Evolutionary conservation across 148 eudicot genomes (phyloP).

Genomic region (Rhododendron williamsianum): DNA sequence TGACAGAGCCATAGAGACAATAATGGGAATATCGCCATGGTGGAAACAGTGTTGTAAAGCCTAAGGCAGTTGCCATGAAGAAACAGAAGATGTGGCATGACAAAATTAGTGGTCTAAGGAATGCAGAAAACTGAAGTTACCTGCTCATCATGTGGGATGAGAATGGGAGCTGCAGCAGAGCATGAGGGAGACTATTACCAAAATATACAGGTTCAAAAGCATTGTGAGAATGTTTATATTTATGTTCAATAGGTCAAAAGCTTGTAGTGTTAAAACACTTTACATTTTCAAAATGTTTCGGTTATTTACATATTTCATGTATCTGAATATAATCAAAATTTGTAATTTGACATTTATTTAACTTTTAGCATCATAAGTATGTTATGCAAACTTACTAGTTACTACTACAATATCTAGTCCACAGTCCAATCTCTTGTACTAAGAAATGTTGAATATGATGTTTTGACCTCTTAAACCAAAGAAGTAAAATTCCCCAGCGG

Average conservation of each 20-base stretch:
- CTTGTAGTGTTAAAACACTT: not conserved
- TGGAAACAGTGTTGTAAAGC: too few species aligned
- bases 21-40: not conserved
- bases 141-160: not conserved
- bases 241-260: not conserved
- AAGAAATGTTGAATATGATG: not conserved
- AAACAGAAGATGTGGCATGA: too few species aligned
- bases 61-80: too few species aligned
- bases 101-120: too few species aligned
- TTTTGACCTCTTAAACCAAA: not conserved
- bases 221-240: not conserved
- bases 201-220: not conserved
- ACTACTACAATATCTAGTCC: not conserved
- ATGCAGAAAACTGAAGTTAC: too few species aligned
- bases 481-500: not conserved
- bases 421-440: not conserved
- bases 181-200: not conserved
- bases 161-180: not conserved
- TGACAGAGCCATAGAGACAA: not conserved
- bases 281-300: not conserved
- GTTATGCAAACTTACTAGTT: not conserved
- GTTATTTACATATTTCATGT: not conserved
- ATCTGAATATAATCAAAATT: not conserved
- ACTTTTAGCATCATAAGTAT: not conserved
- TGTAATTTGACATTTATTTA: not conserved